phyloP scores from a whole-genome alignment of 2,329 filamentous ascomycete species.

The Fusarium veterinarium region DNA sequence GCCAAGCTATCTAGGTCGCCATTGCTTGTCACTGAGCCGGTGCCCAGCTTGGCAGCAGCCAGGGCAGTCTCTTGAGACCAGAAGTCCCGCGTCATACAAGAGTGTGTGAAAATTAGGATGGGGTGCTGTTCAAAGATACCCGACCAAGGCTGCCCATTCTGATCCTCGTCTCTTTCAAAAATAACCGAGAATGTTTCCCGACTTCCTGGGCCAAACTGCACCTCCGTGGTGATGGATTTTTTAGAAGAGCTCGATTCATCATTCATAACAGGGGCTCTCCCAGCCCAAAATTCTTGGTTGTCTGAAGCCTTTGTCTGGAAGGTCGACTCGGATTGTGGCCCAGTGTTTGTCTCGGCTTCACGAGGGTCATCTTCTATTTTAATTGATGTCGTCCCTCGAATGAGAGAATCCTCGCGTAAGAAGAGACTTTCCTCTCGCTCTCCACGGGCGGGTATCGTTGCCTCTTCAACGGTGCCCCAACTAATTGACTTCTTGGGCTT shows the following conservation, averaged over 20 bases:
- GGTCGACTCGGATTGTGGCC: not conserved
- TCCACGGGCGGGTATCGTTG: conserved; percentile 42
- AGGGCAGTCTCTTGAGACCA: conserved; percentile 13
- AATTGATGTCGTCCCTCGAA: not conserved
- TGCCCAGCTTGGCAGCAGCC: conserved; percentile 27
- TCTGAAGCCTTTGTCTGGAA: not conserved
- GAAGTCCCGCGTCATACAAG: conserved; percentile 51
- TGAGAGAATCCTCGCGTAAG: conserved; percentile 9
- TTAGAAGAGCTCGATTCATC: not conserved
- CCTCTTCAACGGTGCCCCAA: conserved; percentile 36
- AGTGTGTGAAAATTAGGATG: conserved; percentile 50
- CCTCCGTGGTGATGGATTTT: conserved; percentile 16
- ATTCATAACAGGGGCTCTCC: not conserved
- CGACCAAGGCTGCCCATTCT: conserved; percentile 41
- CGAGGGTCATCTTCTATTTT: not conserved
- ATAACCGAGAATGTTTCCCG: conserved; percentile 21
- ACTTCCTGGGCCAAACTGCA: conserved; percentile 32
- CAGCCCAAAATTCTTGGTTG: not conserved
- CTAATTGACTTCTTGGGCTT: conserved; percentile 46
- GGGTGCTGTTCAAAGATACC: conserved; percentile 40
- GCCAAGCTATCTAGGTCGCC: conserved; percentile 37
- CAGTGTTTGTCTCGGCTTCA: not conserved
- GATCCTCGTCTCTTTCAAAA: conserved; percentile 11
- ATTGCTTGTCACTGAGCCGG: conserved; percentile 35
- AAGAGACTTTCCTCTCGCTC: conserved; percentile 43